Conservation (phyloP, 495 filamentous ascomycete genomes). For the Parathielavia hyrcaniae region DNA sequence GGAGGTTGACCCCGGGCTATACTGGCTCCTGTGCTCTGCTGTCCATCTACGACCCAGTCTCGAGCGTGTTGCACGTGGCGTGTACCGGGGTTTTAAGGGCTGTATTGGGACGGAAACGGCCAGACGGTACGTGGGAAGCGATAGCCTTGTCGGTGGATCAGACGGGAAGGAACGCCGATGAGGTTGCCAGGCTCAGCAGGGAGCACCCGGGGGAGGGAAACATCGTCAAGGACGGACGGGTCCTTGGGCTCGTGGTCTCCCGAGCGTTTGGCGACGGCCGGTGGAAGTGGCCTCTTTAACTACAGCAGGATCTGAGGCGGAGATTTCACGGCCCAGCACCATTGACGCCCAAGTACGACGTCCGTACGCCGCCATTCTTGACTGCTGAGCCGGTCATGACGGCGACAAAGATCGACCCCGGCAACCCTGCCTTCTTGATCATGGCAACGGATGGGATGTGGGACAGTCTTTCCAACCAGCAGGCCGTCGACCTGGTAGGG, state of each 20-base stretch:
- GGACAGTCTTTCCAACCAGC: conserved; percentile 52
- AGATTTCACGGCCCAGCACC: conserved; percentile 32
- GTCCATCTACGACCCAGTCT: conserved; percentile 46
- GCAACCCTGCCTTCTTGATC: conserved; percentile 50
- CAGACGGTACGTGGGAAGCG: conserved; percentile 43
- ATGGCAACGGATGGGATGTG: conserved; percentile 61
- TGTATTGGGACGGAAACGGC: conserved; percentile 48
- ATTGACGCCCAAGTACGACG: neutral
- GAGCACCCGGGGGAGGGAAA: conserved; percentile 56
- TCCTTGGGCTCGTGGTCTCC: conserved; percentile 52
- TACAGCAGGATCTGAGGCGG: conserved; percentile 38
- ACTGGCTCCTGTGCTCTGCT: conserved; percentile 57
- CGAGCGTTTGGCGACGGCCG: conserved; percentile 58
- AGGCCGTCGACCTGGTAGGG: conserved; percentile 54
- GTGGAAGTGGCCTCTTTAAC: conserved; percentile 56
- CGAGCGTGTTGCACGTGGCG: conserved; percentile 50
- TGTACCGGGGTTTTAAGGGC: conserved; percentile 50
- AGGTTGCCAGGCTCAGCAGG: conserved; percentile 43
- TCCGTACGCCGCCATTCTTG: conserved; percentile 35
- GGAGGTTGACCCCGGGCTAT: conserved; percentile 35
- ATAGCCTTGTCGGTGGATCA: conserved; percentile 54
- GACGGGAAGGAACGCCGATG: conserved; percentile 49
- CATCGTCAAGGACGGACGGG: conserved; percentile 48
- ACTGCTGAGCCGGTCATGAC: conserved; percentile 59
- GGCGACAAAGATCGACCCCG: conserved; percentile 45